phyloP scores from a whole-genome alignment of 768 basidiomycete species.

The Cystofilobasidium bisporidii region DNA sequence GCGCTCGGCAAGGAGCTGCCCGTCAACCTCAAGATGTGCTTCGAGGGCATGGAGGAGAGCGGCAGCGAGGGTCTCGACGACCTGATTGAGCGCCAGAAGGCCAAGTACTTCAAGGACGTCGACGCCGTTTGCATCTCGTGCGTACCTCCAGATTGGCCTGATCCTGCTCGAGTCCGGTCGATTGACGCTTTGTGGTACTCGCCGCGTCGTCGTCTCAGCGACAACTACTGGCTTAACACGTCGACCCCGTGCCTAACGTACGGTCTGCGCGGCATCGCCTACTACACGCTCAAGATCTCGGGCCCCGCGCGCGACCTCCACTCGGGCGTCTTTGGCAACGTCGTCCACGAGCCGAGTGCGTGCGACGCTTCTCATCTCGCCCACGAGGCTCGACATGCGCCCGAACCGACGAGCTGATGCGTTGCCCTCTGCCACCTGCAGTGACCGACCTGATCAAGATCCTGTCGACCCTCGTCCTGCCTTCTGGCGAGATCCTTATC shows the following conservation, averaged over 20 bases:
- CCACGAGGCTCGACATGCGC: background rate
- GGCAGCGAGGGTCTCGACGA: constrained; percentile 86
- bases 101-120: constrained; percentile 72
- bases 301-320: constrained; percentile 84
- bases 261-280: constrained; percentile 76
- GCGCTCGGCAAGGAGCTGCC: constrained; percentile 61
- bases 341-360: constrained; percentile 50
- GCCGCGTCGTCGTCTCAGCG: constrained; percentile 39
- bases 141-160: background rate
- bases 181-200: too few relatives aligned
- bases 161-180: too few relatives aligned
- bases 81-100: constrained; percentile 58
- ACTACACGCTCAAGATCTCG: constrained; percentile 70
- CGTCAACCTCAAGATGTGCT: constrained; percentile 81
- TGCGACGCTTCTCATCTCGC: background rate
- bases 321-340: constrained; percentile 61
- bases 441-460: constrained; percentile 79
- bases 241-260: constrained; percentile 53
- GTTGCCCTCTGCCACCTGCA: background rate
- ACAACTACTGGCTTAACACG: constrained; percentile 69
- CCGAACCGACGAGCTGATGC: background rate
- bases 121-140: constrained; percentile 77
- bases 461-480: constrained; percentile 71
- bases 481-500: constrained; percentile 70
- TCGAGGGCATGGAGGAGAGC: constrained; percentile 95